These are phyloP conservation scores for Phytomonas sp. DNA, from an alignment of 208 protist genomes.

Conservation along the genomic window DNA sequence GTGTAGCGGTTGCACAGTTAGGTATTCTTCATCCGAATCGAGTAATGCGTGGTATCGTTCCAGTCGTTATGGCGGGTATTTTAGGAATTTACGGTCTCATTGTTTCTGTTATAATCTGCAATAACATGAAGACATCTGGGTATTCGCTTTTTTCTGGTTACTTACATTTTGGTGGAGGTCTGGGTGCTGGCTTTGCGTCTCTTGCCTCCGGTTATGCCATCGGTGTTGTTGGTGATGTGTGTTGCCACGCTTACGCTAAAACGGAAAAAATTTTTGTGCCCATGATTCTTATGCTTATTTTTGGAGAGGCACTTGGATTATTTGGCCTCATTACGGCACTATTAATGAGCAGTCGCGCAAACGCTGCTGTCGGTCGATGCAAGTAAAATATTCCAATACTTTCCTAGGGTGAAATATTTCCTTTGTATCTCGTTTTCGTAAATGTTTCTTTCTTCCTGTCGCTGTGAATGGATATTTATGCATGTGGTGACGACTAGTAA, in stretches of 20 bases:
- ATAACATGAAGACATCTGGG: conserved; percentile 70
- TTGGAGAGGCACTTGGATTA: conserved; percentile 97
- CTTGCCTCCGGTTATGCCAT: conserved; percentile 97
- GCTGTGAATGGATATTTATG: neutral
- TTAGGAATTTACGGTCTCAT: conserved; percentile 85
- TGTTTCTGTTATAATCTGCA: conserved; percentile 80
- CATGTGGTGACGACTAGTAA: neutral
- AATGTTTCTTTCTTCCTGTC: neutral
- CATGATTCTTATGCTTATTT: conserved; percentile 99
- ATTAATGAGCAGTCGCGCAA: conserved; percentile 80
- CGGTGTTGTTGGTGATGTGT: conserved; percentile 98
- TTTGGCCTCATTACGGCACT: conserved; percentile 99
- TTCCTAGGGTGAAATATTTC: neutral
- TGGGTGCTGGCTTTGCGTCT: conserved; percentile 92
- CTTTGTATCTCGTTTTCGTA: neutral
- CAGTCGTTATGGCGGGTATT: conserved; percentile 93
- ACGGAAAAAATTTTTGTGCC: conserved; percentile 98
- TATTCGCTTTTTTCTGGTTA: conserved; percentile 85
- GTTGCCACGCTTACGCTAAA: conserved; percentile 86
- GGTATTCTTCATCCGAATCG: conserved; percentile 92
- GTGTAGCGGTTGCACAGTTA: conserved; percentile 94
- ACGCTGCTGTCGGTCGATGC: conserved; percentile 33
- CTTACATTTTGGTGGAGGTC: conserved; percentile 94
- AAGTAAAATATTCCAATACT: neutral
- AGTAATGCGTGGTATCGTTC: conserved; percentile 92